Conservation (phyloP, 768 basidiomycete genomes). For the Pulveroboletus sp. region DNA sequence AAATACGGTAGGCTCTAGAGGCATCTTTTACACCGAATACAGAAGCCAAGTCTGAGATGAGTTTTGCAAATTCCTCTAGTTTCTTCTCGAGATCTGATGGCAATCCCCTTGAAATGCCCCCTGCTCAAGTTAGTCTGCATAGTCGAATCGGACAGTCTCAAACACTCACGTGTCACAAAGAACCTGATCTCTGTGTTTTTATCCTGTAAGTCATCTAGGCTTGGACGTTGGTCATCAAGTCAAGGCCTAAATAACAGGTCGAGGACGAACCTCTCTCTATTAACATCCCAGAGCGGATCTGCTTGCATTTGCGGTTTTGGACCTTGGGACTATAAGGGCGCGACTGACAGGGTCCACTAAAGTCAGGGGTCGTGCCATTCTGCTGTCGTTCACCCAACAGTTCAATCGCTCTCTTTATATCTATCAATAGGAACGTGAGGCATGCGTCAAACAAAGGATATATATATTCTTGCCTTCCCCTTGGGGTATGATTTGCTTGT, state of each 20-base stretch:
- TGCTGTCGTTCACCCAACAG: not conserved
- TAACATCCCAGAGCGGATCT: not conserved
- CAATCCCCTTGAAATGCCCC: no score
- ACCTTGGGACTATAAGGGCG: not conserved
- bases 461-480: not conserved
- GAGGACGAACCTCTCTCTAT: slow-evolving; percentile 1
- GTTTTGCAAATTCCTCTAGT: not conserved
- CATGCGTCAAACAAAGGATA: not conserved
- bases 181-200: not conserved
- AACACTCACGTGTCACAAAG: slow-evolving; percentile 11
- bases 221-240: not conserved
- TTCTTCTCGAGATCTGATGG: no score
- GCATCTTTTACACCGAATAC: not conserved
- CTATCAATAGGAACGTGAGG: not conserved
- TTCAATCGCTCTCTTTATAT: not conserved
- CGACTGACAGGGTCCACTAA: not conserved
- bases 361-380: not conserved
- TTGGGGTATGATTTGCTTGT: not conserved
- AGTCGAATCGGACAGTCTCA: no score
- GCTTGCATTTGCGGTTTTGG: slow-evolving; percentile 4
- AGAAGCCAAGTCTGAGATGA: not conserved
- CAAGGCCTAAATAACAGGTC: no score
- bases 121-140: not conserved
- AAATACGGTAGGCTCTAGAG: slow-evolving; percentile 6
- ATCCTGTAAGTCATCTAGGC: not conserved